Evolutionary conservation across 139 green algal species (phyloP).

Genomic region (Chlamydomonas sphaeroides): DNA sequence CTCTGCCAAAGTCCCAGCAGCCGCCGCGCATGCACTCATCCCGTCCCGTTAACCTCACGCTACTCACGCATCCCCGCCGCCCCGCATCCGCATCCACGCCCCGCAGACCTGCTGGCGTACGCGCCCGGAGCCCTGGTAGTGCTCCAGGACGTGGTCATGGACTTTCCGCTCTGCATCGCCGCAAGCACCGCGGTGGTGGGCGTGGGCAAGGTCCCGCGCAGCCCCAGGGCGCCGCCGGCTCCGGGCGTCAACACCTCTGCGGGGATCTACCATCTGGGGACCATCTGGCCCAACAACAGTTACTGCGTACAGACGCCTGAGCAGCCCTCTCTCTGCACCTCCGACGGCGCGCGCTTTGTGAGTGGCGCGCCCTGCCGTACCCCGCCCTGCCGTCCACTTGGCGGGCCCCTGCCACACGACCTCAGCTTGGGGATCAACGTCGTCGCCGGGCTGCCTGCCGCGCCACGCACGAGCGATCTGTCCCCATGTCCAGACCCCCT

Average conservation of each 20-base stretch:
- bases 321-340: background rate
- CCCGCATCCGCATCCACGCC: too few species aligned
- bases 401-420: too few species aligned
- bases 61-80: too few species aligned
- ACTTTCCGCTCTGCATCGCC: background rate
- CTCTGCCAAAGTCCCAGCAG: too few species aligned
- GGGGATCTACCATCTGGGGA: background rate
- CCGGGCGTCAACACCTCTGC: background rate
- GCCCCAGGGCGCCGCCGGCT: background rate
- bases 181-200: background rate
- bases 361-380: too few species aligned
- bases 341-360: slow-evolving; percentile 5
- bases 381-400: too few species aligned
- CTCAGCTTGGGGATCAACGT: too few species aligned
- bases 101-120: slow-evolving; percentile 1
- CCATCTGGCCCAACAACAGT: background rate
- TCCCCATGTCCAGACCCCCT: too few species aligned
- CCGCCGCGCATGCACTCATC: too few species aligned
- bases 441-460: too few species aligned
- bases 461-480: too few species aligned
- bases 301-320: background rate
- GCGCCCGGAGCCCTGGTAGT: background rate
- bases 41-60: too few species aligned
- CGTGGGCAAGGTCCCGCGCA: background rate
- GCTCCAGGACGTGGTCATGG: background rate